phyloP scores from a whole-genome alignment of 371 early-diverging fungal genomes.

The Apophysomyces sp. region DNA sequence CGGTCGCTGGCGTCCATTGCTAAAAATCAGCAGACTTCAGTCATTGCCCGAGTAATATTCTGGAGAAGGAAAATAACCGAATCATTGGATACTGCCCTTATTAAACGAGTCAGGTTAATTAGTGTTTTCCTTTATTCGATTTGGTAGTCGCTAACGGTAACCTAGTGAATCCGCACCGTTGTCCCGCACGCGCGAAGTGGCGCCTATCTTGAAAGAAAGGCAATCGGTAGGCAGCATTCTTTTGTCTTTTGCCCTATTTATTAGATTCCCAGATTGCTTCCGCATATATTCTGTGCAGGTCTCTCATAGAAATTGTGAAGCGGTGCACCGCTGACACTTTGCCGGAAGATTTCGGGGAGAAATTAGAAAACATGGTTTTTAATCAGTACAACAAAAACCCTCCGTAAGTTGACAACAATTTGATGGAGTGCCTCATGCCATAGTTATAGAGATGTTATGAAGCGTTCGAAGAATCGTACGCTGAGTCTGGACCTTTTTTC shows the following conservation, averaged over 20 bases:
- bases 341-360: slow-evolving; percentile 83
- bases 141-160: slow-evolving; percentile 11
- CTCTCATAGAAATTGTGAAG: slow-evolving; percentile 81
- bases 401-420: slow-evolving; percentile 78
- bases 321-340: slow-evolving; percentile 71
- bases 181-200: slow-evolving; percentile 39
- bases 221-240: slow-evolving; percentile 46
- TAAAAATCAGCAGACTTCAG: slow-evolving; percentile 79
- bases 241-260: neutral
- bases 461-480: slow-evolving; percentile 76
- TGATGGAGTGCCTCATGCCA: neutral
- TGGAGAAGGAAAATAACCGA: slow-evolving; percentile 87
- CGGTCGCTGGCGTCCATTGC: slow-evolving; percentile 81
- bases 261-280: slow-evolving; percentile 68
- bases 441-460: slow-evolving; percentile 64
- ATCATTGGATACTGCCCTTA: slow-evolving; percentile 44
- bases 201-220: slow-evolving; percentile 45
- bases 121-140: slow-evolving; percentile 15
- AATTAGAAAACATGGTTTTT: slow-evolving; percentile 92
- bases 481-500: slow-evolving; percentile 89
- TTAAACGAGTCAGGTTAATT: slow-evolving; percentile 44
- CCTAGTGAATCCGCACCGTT: slow-evolving; percentile 45
- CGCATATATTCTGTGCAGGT: slow-evolving; percentile 87
- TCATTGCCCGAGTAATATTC: slow-evolving; percentile 88
- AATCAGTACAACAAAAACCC: slow-evolving; percentile 84